Percentiles rank a stretch among this genome's conserved stretches.
phyloP scores from a whole-genome alignment of 768 basidiomycete species.

The Amanita rubescens region DNA sequence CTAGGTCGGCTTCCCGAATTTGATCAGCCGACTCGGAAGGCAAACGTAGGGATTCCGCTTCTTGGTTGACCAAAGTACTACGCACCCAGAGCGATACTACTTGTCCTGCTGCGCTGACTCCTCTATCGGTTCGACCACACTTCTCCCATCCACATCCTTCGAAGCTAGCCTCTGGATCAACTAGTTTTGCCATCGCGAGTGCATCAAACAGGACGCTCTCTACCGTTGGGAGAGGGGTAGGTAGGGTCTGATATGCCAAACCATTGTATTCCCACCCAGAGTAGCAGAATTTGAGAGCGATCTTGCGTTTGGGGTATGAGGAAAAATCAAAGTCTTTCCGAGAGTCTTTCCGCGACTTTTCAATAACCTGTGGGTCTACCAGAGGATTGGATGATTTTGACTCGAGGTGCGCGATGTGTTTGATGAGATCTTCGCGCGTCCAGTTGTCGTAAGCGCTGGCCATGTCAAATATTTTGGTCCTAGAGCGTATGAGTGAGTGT shows the following conservation, averaged over 20 bases:
- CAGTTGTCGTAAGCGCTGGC: slow-evolving; percentile 23
- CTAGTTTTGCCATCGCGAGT: slow-evolving; percentile 65
- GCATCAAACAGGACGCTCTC: slow-evolving; percentile 83
- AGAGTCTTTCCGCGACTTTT: slow-evolving; percentile 14
- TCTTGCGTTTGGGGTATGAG: slow-evolving; percentile 72
- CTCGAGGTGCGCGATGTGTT: slow-evolving; percentile 54
- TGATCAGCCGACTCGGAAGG: background rate
- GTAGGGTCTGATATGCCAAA: slow-evolving; percentile 69
- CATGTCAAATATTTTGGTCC: background rate
- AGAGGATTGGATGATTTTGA: slow-evolving; percentile 11
- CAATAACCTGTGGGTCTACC: background rate
- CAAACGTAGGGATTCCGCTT: slow-evolving; percentile 8
- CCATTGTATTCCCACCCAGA: slow-evolving; percentile 91
- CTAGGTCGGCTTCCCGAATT: slow-evolving; percentile 3
- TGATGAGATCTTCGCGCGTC: slow-evolving; percentile 61
- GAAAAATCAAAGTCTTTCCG: slow-evolving; percentile 51
- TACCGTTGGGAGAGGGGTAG: slow-evolving; percentile 80
- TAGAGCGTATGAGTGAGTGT: background rate
- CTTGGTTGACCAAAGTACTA: slow-evolving; percentile 44
- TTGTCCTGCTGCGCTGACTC: slow-evolving; percentile 92
- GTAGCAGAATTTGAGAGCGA: slow-evolving; percentile 91
- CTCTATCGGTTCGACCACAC: slow-evolving; percentile 92
- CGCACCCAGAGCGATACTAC: slow-evolving; percentile 89
- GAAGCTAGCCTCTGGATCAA: slow-evolving; percentile 65
- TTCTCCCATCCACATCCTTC: slow-evolving; percentile 87